These are phyloP conservation scores for Ottelia alismoides DNA, from an alignment of 106 monocot species.

Conservation along the genomic window DNA sequence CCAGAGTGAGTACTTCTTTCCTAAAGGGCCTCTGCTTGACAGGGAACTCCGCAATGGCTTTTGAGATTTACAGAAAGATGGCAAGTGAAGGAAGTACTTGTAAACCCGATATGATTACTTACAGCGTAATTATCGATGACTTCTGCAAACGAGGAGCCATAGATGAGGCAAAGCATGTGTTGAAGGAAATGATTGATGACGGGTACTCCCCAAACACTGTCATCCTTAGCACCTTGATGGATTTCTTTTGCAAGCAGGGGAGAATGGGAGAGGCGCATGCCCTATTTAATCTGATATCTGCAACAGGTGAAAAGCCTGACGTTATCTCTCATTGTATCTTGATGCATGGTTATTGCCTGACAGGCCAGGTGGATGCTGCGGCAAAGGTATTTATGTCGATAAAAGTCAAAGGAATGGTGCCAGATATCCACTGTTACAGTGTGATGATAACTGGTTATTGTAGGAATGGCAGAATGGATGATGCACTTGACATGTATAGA, in stretches of 20 bases:
- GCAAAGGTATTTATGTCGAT: constrained; percentile 7
- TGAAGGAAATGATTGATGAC: constrained; percentile 9
- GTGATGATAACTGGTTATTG: constrained; percentile 15
- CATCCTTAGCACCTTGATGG: constrained; percentile 19
- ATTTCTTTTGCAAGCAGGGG: constrained; percentile 16
- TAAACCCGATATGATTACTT: constrained; percentile 20
- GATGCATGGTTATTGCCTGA: constrained; percentile 16
- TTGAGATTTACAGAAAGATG: constrained; percentile 18
- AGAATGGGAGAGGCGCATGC: constrained; percentile 14
- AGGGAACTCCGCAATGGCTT: constrained; percentile 9
- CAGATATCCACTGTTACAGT: constrained; percentile 10
- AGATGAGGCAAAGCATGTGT: constrained; percentile 1
- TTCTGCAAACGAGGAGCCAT: constrained; percentile 8
- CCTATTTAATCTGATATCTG: constrained; percentile 19
- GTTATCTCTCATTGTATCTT: constrained; percentile 8
- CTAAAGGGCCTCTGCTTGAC: constrained; percentile 13
- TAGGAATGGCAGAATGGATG: constrained; percentile 10
- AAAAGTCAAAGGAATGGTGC: neutral
- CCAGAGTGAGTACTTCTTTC: constrained; percentile 7
- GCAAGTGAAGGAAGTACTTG: neutral
- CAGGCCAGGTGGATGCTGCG: constrained; percentile 11
- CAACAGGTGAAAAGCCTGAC: constrained; percentile 8
- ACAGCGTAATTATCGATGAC: constrained; percentile 6
- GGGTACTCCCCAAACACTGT: constrained; percentile 6
- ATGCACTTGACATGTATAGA: constrained; percentile 7